Base-by-base conservation (phyloP, 805 yeast species). In the Scheffersomyces amazonensis region DNA sequence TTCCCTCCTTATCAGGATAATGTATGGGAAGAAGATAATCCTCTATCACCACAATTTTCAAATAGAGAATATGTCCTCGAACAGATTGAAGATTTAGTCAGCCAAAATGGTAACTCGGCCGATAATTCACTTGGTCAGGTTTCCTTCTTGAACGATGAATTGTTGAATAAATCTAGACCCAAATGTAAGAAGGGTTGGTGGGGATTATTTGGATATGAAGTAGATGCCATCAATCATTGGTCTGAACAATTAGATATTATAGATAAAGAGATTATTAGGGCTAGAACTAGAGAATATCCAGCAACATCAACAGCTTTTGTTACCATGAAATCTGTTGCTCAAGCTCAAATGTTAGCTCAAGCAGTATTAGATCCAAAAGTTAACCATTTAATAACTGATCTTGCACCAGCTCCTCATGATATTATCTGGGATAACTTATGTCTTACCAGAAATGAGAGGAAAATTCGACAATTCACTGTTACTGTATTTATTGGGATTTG, bases 331-430 rank as follows among this genome's bases (percentile, higher is more conserved):
- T 77, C 93, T 0, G 97, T 89, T 3, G 96, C 96, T 0, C 82
- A 89, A 48, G 97, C 98, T 2, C 99, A 91, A 58, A 83, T 89
- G 87, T 83, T 93, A 20, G 96, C 97, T 0, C 99, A 93, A 58
- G 93, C 97, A 0, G 90, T 91, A 0, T 60, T 93, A 41, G 96
- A 90, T 55, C 97, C 97, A 0, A 76, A 86, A 40, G 88, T 93
- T 6, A 83, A 86, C 54, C 86, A 81, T 41, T 66, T 93, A 37
- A 86, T 90, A 24, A 85, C 96, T 3, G 70, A 76, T 29, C 65
- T 89, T 40, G 98, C 98, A 0, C 98, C 98, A 0, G 95, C 98
- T 1, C 98, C 98, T 3, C 91, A 85, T 52, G 99, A 91, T 57
- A 84, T 91, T 17, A 81, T 87, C 29, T 91, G 99, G 99, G 85